phyloP scores from a whole-genome alignment of 805 yeast species.

The Ogataea neopini region DNA sequence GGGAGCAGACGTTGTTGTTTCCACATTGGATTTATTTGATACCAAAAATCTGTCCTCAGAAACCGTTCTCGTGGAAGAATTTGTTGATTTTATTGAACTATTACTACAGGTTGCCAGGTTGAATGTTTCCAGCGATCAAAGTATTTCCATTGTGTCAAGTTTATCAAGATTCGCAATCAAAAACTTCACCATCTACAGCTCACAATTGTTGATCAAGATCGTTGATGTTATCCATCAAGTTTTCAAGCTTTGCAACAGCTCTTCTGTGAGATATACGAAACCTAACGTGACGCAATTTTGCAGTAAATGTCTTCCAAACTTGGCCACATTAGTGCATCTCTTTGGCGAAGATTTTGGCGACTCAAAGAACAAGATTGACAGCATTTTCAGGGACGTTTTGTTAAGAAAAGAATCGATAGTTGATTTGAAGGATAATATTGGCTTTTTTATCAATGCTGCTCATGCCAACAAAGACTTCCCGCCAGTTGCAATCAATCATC shows the following conservation, averaged over 20 bases:
- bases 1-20: conserved; percentile 38
- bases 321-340: conserved; percentile 15
- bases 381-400: conserved; percentile 30
- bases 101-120: conserved; percentile 18
- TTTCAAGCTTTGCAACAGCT: conserved; percentile 28
- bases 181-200: conserved; percentile 1
- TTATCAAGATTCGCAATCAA: conserved; percentile 10
- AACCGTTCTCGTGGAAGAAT: conserved; percentile 22
- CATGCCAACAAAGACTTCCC: conserved; percentile 16
- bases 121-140: conserved; percentile 30
- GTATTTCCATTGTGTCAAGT: conserved; percentile 21
- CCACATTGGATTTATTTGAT: conserved; percentile 26
- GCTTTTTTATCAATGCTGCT: conserved; percentile 32
- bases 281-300: conserved; percentile 31
- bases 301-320: conserved; percentile 25
- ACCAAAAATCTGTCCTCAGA: conserved; percentile 24
- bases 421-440: conserved; percentile 34
- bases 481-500: conserved; percentile 28
- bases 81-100: conserved; percentile 19
- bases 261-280: conserved; percentile 25
- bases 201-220: conserved; percentile 4
- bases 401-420: conserved; percentile 28
- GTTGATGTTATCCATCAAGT: conserved; percentile 12
- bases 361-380: conserved; percentile 9
- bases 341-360: not conserved